These are phyloP conservation scores for Erigeron philadelphicus DNA, from an alignment of 140 eudicot genomes.

Conservation along the genomic window DNA sequence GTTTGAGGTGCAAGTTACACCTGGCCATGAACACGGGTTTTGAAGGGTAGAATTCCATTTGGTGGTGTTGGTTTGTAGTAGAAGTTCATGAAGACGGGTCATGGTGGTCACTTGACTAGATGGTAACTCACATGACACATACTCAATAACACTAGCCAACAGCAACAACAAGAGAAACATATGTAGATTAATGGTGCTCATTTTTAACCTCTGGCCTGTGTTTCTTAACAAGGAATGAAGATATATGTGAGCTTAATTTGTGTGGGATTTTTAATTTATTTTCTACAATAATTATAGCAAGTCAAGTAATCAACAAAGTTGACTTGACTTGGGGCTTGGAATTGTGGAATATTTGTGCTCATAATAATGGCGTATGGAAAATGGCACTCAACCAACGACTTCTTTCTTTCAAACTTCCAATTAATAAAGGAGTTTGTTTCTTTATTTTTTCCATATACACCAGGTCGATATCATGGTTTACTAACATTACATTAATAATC, in stretches of 20 bases:
- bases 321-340: neutral
- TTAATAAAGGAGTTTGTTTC: no score
- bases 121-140: conserved; percentile 46
- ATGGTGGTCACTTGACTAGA: conserved; percentile 45
- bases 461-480: no score
- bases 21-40: conserved; percentile 73
- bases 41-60: conserved; percentile 22
- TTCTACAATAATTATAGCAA: neutral
- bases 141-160: neutral
- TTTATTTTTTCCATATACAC: no score
- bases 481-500: no score
- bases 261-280: no score
- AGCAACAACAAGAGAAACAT: conserved; percentile 16
- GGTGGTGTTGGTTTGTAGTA: conserved; percentile 23
- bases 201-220: neutral
- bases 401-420: neutral
- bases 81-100: conserved; percentile 38
- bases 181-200: conserved; percentile 25
- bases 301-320: neutral
- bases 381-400: conserved; percentile 21
- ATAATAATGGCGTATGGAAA: conserved; percentile 22
- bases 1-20: conserved; percentile 42
- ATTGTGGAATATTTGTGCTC: conserved; percentile 15
- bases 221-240: no score
- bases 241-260: no score